phyloP scores from a whole-genome alignment of 345 rosid species.

The Geranium rotundifolium region DNA sequence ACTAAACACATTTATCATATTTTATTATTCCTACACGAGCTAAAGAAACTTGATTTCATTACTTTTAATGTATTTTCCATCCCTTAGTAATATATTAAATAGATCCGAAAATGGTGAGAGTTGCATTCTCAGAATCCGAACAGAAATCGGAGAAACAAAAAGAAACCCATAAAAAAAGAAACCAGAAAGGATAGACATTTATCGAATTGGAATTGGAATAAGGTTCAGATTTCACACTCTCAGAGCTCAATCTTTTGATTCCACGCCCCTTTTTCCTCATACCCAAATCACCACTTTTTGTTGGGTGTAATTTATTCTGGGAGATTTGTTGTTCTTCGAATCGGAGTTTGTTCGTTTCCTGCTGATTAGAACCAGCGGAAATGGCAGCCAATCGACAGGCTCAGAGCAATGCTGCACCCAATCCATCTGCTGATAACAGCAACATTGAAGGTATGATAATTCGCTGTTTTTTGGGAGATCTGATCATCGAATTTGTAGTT shows the following conservation, averaged over 20 bases:
- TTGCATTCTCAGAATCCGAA: neutral
- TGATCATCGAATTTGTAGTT: neutral
- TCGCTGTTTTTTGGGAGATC: conserved; percentile 13
- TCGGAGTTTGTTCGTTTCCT: neutral
- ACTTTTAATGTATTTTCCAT: too few relatives aligned
- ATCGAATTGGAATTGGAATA: neutral
- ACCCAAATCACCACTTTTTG: neutral
- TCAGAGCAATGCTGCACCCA: conserved; percentile 45
- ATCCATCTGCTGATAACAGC: conserved; percentile 40
- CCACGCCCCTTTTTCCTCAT: neutral
- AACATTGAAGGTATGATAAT: conserved; percentile 39
- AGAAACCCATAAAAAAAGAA: neutral
- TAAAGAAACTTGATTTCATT: neutral
- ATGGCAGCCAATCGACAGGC: conserved; percentile 43
- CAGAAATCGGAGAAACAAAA: neutral
- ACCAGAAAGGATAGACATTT: neutral
- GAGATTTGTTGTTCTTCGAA: neutral
- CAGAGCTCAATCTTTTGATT: neutral
- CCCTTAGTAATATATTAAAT: neutral
- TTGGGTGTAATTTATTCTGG: neutral
- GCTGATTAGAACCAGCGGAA: conserved; percentile 12
- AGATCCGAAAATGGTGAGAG: neutral
- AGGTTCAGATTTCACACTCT: neutral
- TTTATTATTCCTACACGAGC: neutral
- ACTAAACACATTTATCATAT: neutral